Evolutionary conservation across 2,329 filamentous ascomycete genomes (phyloP), one percentile per base, ranked within the genome.

Genomic region (Tympanopsis confertula): DNA sequence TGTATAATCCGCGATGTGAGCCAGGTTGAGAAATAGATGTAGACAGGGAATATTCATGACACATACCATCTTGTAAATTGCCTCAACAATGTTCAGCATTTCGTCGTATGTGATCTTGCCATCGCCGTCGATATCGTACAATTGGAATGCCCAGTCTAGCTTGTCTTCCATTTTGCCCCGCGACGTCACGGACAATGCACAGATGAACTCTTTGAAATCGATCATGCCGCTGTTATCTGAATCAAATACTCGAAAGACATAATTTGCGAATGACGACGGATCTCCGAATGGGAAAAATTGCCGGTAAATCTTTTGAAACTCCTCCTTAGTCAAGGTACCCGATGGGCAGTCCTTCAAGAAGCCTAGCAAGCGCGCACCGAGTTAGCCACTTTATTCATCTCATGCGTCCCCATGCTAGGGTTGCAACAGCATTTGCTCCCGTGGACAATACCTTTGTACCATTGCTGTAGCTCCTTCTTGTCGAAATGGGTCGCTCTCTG

Each of bases 141-240:
- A 72, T 67, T 98, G 89, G 66, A 98, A 98, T 13, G 91, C 91
- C 91, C 91, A 98, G 60, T 96, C 89, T 41, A 98, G 73, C 65
- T 98, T 98, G 65, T 98, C 91, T 65, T 98, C 91, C 86, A 96
- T 94, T 69, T 93, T 93, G 55, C 91, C 91, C 50, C 91, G 78
- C 62, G 86, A 94, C 37, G 91, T 98, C 54, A 98, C 89, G 61
- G 86, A 94, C 45, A 98, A 68, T 19, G 91, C 91, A 66, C 89
- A 95, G 62, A 98, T 98, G 65, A 98, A 98, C 63, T 98, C 91
- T 61, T 96, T 96, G 65, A 98, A 98, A 65, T 98, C 91, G 56
- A 98, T 98, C 49, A 85, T 89, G 47, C 91, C 91, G 33, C 86
- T 94, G 55, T 94, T 93, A 64, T 98, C 91, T 56, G 86, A 84